A percentile compares a stretch with the other conserved stretches of the same genome.
phyloP scores from a whole-genome alignment of 2,329 filamentous ascomycete species.

The Domatiomyces catenatus region DNA sequence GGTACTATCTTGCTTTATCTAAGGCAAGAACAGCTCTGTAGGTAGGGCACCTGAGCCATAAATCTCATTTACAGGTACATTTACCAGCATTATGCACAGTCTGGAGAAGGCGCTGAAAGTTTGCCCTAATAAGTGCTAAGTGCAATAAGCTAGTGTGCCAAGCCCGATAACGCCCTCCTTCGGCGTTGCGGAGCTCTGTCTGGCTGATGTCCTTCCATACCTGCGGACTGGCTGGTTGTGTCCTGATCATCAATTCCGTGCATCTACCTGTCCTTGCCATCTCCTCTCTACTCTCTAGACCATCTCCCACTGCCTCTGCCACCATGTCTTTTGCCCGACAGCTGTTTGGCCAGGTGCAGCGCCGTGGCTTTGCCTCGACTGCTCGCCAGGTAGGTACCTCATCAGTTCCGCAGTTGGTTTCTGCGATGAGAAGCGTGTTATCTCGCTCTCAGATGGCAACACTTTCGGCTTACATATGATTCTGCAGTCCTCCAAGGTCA shows the following conservation, averaged over 20 bases:
- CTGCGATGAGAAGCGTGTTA: too few species aligned
- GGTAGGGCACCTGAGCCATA: too few species aligned
- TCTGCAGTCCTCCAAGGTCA: constrained; percentile 79
- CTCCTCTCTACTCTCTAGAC: neutral
- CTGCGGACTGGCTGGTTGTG: neutral
- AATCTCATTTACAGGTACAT: too few species aligned
- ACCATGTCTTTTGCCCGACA: constrained; percentile 16
- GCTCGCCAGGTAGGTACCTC: constrained; percentile 52
- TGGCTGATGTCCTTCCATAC: neutral
- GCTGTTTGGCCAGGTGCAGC: constrained; percentile 43
- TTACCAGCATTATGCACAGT: too few species aligned
- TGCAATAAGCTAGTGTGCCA: neutral
- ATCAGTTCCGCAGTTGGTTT: constrained; percentile 3
- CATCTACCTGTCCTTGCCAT: neutral
- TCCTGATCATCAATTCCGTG: neutral
- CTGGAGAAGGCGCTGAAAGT: too few species aligned
- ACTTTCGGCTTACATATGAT: neutral
- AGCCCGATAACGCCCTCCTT: neutral
- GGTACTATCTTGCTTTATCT: too few species aligned
- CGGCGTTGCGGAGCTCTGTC: neutral
- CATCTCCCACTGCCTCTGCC: neutral
- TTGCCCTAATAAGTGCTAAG: too few species aligned
- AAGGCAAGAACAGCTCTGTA: too few species aligned
- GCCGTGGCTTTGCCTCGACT: constrained; percentile 67
- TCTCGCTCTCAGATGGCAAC: neutral